A percentile compares a stretch with the other conserved stretches of the same genome.
phyloP scores from a whole-genome alignment of 139 green algal species.

The Coelastrella sp. region DNA sequence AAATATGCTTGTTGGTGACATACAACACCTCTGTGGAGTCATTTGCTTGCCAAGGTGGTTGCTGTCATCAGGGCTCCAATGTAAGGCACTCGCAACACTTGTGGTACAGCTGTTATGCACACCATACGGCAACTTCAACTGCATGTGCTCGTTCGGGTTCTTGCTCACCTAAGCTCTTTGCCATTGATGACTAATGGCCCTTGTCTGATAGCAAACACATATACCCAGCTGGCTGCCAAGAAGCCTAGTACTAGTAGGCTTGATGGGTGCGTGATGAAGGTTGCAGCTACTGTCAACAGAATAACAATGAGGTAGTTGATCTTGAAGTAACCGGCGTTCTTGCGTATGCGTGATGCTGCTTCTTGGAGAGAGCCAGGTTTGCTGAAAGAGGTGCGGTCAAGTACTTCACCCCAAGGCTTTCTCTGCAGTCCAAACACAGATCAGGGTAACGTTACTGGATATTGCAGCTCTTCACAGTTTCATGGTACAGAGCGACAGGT shows the following conservation, averaged over 20 bases:
- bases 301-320: constrained; percentile 90
- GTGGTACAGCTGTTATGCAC: too few relatives aligned
- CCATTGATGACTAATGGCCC: constrained; percentile 83
- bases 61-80: too few relatives aligned
- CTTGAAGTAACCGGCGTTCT: constrained; percentile 93
- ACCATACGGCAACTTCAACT: too few relatives aligned
- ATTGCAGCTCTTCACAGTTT: too few relatives aligned
- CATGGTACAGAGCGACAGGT: too few relatives aligned
- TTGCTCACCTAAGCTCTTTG: constrained; percentile 75
- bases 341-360: constrained; percentile 79
- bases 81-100: too few relatives aligned
- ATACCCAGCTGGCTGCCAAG: constrained; percentile 84
- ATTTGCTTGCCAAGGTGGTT: too few relatives aligned
- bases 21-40: too few relatives aligned
- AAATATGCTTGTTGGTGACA: too few relatives aligned
- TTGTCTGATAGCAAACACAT: constrained; percentile 84
- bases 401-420: constrained; percentile 91
- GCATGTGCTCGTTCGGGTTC: background rate
- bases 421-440: constrained; percentile 65
- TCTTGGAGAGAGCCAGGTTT: constrained; percentile 82
- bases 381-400: constrained; percentile 83
- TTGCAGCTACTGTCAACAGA: constrained; percentile 67
- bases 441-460: too few relatives aligned
- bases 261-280: constrained; percentile 81
- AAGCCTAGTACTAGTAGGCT: constrained; percentile 82